phyloP scores from a whole-genome alignment of 148 eudicot species.

The Gaultheria prostrata region DNA sequence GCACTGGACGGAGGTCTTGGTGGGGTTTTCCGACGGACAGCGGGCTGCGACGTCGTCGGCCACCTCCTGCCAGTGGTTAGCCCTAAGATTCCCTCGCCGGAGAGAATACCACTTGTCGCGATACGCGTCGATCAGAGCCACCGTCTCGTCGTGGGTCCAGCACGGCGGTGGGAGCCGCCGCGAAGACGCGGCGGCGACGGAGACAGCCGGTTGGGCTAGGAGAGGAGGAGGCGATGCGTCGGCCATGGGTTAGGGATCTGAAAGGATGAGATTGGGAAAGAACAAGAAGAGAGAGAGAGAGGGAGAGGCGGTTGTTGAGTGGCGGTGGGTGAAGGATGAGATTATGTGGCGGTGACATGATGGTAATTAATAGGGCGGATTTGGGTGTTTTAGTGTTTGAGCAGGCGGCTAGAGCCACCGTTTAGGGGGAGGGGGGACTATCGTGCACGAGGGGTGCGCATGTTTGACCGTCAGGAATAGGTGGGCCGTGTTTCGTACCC shows the following conservation, averaged over 20 bases:
- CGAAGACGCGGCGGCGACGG: slow-evolving; percentile 13
- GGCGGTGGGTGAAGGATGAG: not conserved
- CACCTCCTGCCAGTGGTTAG: slow-evolving; percentile 80
- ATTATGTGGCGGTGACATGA: not conserved
- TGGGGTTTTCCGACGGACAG: slow-evolving; percentile 34
- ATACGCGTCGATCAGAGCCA: slow-evolving; percentile 66
- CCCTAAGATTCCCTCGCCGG: slow-evolving; percentile 72
- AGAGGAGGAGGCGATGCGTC: not conserved
- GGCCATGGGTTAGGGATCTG: not conserved
- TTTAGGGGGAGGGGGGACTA: slow-evolving; percentile 22
- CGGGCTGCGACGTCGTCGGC: slow-evolving; percentile 48
- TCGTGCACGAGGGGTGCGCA: slow-evolving; percentile 22
- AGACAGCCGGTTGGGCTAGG: not conserved
- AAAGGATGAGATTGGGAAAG: no score
- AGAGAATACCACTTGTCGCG: slow-evolving; percentile 76
- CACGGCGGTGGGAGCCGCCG: slow-evolving; percentile 90
- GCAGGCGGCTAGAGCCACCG: slow-evolving; percentile 26
- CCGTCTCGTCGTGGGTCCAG: slow-evolving; percentile 88
- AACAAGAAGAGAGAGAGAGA: not conserved
- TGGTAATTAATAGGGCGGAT: not conserved
- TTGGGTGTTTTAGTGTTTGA: not conserved
- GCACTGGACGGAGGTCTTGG: slow-evolving; percentile 88
- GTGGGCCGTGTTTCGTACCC: slow-evolving; percentile 5
- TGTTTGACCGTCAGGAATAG: not conserved
- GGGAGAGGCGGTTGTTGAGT: not conserved